phyloP scores from a whole-genome alignment of 2,329 filamentous ascomycete species.

The Chrysosporium queenslandicum region DNA sequence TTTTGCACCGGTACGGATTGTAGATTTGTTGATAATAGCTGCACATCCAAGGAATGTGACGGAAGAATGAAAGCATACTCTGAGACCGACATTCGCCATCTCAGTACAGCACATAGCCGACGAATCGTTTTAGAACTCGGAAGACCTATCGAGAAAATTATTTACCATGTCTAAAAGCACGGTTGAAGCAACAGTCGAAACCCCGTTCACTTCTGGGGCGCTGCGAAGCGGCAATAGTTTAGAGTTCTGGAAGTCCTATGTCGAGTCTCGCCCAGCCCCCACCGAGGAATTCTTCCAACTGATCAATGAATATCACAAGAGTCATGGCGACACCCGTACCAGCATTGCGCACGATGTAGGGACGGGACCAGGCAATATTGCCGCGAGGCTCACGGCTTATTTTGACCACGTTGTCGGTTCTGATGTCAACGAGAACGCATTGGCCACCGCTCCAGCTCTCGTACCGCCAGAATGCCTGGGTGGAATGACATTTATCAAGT shows the following conservation, averaged over 20 bases:
- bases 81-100: too few relatives aligned
- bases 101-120: too few relatives aligned
- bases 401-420: constrained; percentile 7
- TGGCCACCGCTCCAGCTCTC: not conserved
- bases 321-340: not conserved
- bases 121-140: too few relatives aligned
- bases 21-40: too few relatives aligned
- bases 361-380: constrained; percentile 6
- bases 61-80: too few relatives aligned
- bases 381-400: not conserved
- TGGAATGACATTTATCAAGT: not conserved
- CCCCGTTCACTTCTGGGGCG: not conserved
- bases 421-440: constrained; percentile 3
- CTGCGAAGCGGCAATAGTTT: not conserved
- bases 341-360: constrained; percentile 7
- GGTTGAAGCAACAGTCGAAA: not conserved
- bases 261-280: constrained; percentile 2
- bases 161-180: not conserved
- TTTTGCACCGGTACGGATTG: too few relatives aligned
- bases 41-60: too few relatives aligned
- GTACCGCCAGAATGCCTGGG: not conserved
- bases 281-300: constrained; percentile 6
- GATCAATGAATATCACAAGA: constrained; percentile 5
- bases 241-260: constrained; percentile 2
- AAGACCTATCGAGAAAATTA: too few relatives aligned